Base-by-base conservation (phyloP, 2,329 filamentous ascomycete genomes). In the Trichoderma polysporum region DNA sequence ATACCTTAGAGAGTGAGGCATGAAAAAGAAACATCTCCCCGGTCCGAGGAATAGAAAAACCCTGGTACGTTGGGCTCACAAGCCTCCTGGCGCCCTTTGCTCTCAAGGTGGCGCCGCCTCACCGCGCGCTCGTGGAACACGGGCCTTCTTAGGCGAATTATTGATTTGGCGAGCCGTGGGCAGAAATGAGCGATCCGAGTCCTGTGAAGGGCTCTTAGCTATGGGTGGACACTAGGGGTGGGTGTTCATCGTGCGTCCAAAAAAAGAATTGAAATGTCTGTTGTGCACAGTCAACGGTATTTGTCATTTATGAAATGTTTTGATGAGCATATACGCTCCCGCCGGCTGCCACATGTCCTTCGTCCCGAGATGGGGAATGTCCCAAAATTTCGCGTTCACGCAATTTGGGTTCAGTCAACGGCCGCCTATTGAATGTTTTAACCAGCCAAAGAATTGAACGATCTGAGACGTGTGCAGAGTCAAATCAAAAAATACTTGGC, bases 41-140 rank as follows among this genome's bases (percentile, higher is more conserved):
- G 47, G 47, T 17, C 47, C 59, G 49, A 31, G 47, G 25, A n/a
- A 33, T 19, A 64, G 50, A 50, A 41, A 35, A 35, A 63, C 25
- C 41, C 60, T 63, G 49, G 49, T 22, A 54, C 19, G 61, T 50
- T 50, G n/a, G 47, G 45, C 53, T 52, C 62, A 41, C 53, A 49
- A 37, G 37, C 41, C 52, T 31, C 39, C 27, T 50, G 41, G 45
- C 39, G 41, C 45, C 35, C 37, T 59, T 57, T 13, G 25, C 22
- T 31, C 47, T 49, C 53, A 9, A 33, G 27, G 63, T 53, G 63
- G 53, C 56, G 47, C 63, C 58, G 65, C 65, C 58, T 67, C 65
- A 50, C 65, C 65, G 65, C 49, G 47, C 35, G 53, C 58, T 52
- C 35, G 58, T 62, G 57, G 50, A 54, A 66, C 64, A 54, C 57